phyloP scores from a whole-genome alignment of 1,139 yeast species.

The Magnusiomyces magnusii region DNA sequence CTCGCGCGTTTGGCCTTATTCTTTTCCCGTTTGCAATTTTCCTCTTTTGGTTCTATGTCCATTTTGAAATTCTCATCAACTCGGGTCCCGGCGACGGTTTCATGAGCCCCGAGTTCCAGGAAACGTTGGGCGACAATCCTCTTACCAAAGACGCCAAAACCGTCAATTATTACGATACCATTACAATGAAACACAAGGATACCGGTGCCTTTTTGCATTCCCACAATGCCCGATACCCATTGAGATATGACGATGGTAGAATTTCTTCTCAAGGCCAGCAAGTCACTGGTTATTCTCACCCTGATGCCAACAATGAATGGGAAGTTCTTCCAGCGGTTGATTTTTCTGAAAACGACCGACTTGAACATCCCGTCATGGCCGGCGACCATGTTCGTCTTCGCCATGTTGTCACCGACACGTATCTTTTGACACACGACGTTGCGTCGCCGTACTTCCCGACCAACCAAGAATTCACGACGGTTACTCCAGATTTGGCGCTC shows the following conservation, averaged over 20 bases:
- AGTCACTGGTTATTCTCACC: conserved; percentile 60
- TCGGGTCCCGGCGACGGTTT: conserved; percentile 96
- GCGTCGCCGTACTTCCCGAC: conserved; percentile 93
- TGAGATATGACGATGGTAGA: conserved; percentile 95
- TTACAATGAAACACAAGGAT: conserved; percentile 71
- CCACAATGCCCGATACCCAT: conserved; percentile 64
- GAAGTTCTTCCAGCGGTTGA: conserved; percentile 63
- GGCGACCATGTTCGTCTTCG: conserved; percentile 70
- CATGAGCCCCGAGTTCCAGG: conserved; percentile 93
- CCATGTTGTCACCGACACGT: conserved; percentile 76
- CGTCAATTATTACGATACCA: conserved; percentile 64
- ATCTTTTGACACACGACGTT: conserved; percentile 84
- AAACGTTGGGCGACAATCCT: conserved; percentile 70
- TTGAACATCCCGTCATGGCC: conserved; percentile 45
- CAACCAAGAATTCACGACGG: conserved; percentile 84
- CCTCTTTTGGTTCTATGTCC: conserved; percentile 90
- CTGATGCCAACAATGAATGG: conserved; percentile 76
- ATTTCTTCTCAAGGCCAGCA: conserved; percentile 93
- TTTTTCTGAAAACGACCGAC: conserved; percentile 34
- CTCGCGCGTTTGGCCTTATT: conserved; percentile 66
- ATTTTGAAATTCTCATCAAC: conserved; percentile 66
- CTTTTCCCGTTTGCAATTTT: conserved; percentile 76
- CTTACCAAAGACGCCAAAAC: conserved; percentile 63
- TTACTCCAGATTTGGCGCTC: conserved; percentile 48
- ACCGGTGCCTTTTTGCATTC: conserved; percentile 78